phyloP scores from a whole-genome alignment of 495 filamentous ascomycete species.

The Neurospora sp. region DNA sequence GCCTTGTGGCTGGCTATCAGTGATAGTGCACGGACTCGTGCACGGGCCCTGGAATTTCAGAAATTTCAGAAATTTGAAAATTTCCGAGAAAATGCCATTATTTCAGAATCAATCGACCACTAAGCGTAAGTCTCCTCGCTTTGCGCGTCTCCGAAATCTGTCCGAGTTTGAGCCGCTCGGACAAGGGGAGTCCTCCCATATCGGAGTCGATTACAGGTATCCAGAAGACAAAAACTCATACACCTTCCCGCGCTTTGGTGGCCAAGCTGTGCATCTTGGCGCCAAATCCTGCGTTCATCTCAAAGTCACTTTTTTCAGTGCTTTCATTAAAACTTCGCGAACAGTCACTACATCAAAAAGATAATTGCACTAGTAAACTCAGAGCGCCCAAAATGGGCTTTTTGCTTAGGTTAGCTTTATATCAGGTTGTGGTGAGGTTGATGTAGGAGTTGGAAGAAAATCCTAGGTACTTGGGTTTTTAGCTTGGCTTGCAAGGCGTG shows the following conservation, averaged over 20 bases:
- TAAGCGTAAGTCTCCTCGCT: background rate
- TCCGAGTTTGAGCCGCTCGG: background rate
- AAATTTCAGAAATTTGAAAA: no score
- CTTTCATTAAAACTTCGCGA: background rate
- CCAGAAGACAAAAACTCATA: background rate
- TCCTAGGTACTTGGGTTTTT: background rate
- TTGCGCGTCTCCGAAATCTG: background rate
- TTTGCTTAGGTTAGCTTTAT: background rate
- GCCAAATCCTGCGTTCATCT: no score
- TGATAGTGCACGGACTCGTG: no score
- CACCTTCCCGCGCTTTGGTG: no score
- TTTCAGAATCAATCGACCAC: no score
- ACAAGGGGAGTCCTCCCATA: background rate
- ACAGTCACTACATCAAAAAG: background rate
- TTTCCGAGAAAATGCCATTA: no score
- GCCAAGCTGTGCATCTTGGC: no score
- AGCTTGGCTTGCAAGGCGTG: no score
- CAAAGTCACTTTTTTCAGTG: background rate
- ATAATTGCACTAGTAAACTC: background rate
- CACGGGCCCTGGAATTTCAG: no score
- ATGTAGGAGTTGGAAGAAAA: background rate
- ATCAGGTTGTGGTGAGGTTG: background rate
- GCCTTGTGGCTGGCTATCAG: no score
- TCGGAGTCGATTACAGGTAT: background rate
- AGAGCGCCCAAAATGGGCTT: background rate